Conservation (phyloP, 352 stramenopile species). For the Elongisporangium prolatum region DNA sequence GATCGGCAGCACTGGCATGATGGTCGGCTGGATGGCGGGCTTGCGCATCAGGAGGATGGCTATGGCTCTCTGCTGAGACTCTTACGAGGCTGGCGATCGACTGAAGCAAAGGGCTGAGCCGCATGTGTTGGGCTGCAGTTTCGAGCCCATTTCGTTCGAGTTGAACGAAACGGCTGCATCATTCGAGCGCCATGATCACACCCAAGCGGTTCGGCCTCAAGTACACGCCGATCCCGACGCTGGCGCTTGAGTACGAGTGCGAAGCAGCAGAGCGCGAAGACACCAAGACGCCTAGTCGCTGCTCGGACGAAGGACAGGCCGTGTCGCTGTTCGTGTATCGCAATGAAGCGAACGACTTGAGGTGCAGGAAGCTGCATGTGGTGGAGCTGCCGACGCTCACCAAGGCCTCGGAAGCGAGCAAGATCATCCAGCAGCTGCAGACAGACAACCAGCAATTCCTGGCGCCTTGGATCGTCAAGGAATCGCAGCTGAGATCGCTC, state of each 20-base stretch:
- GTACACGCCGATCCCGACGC: constrained; percentile 71
- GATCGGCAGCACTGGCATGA: neutral
- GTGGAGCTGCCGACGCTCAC: constrained; percentile 70
- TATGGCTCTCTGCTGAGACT: neutral
- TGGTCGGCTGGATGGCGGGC: neutral
- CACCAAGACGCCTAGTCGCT: neutral
- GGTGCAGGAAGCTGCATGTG: constrained; percentile 63
- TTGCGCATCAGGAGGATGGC: neutral
- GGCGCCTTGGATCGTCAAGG: constrained; percentile 51
- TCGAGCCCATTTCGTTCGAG: constrained; percentile 6
- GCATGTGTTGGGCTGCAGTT: neutral
- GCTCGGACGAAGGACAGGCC: constrained; percentile 2
- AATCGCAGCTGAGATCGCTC: constrained; percentile 56
- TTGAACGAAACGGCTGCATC: neutral
- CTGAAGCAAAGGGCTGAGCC: neutral
- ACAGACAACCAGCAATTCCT: constrained; percentile 64
- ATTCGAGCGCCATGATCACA: constrained; percentile 43
- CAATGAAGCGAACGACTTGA: constrained; percentile 8
- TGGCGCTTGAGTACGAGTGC: constrained; percentile 81
- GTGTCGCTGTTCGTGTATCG: constrained; percentile 61
- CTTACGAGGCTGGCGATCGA: too few relatives aligned
- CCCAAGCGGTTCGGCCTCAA: constrained; percentile 81
- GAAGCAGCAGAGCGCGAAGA: constrained; percentile 34
- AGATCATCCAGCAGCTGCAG: constrained; percentile 51
- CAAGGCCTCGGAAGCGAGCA: constrained; percentile 30